Percentiles rank a stretch among this genome's conserved stretches.
Evolutionary conservation across 345 rosid genomes (phyloP).

Genomic region (Acer campestre): DNA sequence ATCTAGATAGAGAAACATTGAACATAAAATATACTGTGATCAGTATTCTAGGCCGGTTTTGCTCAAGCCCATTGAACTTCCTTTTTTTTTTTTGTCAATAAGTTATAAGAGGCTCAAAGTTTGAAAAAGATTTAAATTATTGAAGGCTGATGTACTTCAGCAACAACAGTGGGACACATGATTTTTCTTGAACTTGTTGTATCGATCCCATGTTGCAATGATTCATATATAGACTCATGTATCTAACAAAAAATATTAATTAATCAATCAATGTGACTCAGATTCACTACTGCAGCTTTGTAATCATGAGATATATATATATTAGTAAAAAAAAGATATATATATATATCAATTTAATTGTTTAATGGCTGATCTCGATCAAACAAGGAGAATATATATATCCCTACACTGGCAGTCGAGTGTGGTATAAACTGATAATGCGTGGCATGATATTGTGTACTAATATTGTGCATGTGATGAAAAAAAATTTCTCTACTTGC

Average conservation of each 20-base stretch:
- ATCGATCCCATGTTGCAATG: neutral
- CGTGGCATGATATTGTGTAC: neutral
- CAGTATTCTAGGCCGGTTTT: too few relatives aligned
- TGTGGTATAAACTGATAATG: too few relatives aligned
- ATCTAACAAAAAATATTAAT: neutral
- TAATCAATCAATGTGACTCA: constrained; percentile 1
- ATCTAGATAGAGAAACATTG: too few relatives aligned
- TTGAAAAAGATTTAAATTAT: neutral
- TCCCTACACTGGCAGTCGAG: too few relatives aligned
- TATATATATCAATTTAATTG: too few relatives aligned
- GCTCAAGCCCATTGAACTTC: neutral
- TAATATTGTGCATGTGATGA: neutral
- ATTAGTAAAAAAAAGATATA: too few relatives aligned
- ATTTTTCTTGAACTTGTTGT: neutral
- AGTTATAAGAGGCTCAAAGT: neutral
- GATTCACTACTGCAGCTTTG: neutral
- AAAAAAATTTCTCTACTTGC: neutral
- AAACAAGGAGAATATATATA: too few relatives aligned
- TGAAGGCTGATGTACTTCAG: neutral
- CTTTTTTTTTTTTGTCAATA: too few relatives aligned
- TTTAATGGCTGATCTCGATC: too few relatives aligned
- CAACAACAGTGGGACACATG: neutral
- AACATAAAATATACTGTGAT: too few relatives aligned
- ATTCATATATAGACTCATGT: neutral
- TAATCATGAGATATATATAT: too few relatives aligned